These are phyloP conservation scores for Claviceps capensis DNA, from an alignment of 2,329 filamentous ascomycete species.

Conservation along the genomic window DNA sequence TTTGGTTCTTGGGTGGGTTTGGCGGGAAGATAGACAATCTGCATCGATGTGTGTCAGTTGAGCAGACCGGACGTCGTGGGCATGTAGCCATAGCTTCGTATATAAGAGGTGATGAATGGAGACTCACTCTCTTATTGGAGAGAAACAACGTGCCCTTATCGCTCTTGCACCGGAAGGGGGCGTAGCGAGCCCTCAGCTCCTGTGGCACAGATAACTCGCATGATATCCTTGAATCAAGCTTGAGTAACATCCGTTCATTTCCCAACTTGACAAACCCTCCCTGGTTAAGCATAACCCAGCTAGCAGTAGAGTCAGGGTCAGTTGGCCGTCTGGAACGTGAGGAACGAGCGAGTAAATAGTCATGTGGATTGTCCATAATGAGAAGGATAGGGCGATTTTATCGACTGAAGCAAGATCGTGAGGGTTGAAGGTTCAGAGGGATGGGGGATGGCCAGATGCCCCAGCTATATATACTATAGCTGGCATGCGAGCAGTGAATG, in stretches of 20 bases:
- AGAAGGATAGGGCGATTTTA: background rate
- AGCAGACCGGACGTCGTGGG: background rate
- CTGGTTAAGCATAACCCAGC: slow-evolving; percentile 86
- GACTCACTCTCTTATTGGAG: slow-evolving; percentile 67
- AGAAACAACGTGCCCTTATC: slow-evolving; percentile 65
- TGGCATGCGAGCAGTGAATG: background rate
- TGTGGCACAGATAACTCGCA: slow-evolving; percentile 61
- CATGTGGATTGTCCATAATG: slow-evolving; percentile 28
- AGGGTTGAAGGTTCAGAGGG: background rate
- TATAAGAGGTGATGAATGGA: background rate
- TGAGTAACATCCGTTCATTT: slow-evolving; percentile 69
- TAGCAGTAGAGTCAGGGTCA: slow-evolving; percentile 41
- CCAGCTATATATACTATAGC: background rate
- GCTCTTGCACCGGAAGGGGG: slow-evolving; percentile 56
- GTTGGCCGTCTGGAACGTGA: slow-evolving; percentile 19
- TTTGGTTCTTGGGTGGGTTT: slow-evolving; percentile 44
- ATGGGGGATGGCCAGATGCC: background rate
- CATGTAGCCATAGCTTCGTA: no score
- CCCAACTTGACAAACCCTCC: slow-evolving; percentile 71
- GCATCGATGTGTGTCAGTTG: background rate
- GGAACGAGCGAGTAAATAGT: slow-evolving; percentile 25
- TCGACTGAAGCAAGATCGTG: background rate
- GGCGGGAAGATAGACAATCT: slow-evolving; percentile 81
- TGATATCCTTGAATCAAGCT: slow-evolving; percentile 64
- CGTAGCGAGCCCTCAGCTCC: slow-evolving; percentile 43